These are phyloP conservation scores for Ogataea pini DNA, from an alignment of 805 yeast species.

Conservation along the genomic window DNA sequence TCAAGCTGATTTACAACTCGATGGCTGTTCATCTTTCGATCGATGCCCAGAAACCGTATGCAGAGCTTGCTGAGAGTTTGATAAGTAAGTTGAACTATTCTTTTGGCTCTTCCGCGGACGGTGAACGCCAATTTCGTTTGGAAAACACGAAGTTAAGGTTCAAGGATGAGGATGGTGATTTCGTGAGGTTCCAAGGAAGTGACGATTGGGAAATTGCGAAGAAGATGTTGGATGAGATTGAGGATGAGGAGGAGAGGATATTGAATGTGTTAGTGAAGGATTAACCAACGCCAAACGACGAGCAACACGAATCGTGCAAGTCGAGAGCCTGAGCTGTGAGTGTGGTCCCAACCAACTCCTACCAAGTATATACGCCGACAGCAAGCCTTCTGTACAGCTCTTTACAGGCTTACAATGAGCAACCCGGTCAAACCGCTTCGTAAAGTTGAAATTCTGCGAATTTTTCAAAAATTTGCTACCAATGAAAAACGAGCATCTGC, in stretches of 20 bases:
- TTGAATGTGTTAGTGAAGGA: slow-evolving; percentile 25
- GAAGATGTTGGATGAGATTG: slow-evolving; percentile 59
- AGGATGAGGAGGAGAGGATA: slow-evolving; percentile 43
- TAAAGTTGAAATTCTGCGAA: too few relatives aligned
- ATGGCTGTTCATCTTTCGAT: slow-evolving; percentile 68
- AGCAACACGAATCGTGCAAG: neutral
- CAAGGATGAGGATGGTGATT: slow-evolving; percentile 95
- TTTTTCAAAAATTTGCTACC: too few relatives aligned
- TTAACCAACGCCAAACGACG: neutral
- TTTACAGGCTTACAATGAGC: too few relatives aligned
- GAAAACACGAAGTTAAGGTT: slow-evolving; percentile 60
- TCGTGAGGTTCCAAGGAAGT: slow-evolving; percentile 76
- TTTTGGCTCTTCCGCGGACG: slow-evolving; percentile 49
- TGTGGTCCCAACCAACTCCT: too few relatives aligned
- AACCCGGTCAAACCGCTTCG: too few relatives aligned
- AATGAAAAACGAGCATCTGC: too few relatives aligned
- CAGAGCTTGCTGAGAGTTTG: slow-evolving; percentile 42
- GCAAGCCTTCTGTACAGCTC: too few relatives aligned
- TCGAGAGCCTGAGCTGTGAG: too few relatives aligned
- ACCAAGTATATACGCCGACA: too few relatives aligned
- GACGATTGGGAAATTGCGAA: slow-evolving; percentile 89
- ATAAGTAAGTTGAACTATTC: slow-evolving; percentile 55
- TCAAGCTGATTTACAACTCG: slow-evolving; percentile 38
- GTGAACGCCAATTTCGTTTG: slow-evolving; percentile 28
- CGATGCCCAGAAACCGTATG: slow-evolving; percentile 34